These are phyloP conservation scores for Phylloporus arenicola DNA, from an alignment of 768 basidiomycete genomes.

Conservation along the genomic window DNA sequence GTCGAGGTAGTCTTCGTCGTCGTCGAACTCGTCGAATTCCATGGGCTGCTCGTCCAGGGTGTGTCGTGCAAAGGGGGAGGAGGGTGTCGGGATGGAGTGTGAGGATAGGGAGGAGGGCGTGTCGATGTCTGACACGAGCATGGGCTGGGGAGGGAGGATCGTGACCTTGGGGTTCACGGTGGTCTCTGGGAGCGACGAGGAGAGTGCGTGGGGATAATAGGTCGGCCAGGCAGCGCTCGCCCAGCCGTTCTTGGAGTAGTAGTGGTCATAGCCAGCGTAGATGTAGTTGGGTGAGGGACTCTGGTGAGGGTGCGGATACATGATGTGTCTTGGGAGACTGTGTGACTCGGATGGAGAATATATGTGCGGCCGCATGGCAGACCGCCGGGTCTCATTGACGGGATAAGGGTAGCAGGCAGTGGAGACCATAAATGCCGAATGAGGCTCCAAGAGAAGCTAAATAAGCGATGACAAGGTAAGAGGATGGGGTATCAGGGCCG, in stretches of 20 bases:
- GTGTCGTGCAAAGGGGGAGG: conserved; percentile 25
- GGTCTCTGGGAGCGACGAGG: conserved; percentile 12
- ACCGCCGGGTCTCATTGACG: conserved; percentile 20
- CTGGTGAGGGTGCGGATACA: conserved; percentile 24
- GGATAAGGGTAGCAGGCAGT: conserved; percentile 26
- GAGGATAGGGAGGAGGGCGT: conserved; percentile 31
- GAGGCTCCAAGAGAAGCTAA: conserved; percentile 12
- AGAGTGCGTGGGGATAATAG: conserved; percentile 11
- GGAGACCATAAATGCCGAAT: conserved; percentile 31
- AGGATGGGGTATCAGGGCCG: conserved; percentile 28
- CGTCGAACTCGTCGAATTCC: conserved; percentile 32
- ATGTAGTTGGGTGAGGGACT: conserved; percentile 20
- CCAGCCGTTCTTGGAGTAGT: conserved; percentile 21
- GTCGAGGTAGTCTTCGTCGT: conserved; percentile 28
- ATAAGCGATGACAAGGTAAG: conserved; percentile 16
- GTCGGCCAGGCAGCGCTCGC: conserved; percentile 16
- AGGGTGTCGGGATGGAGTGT: conserved; percentile 28
- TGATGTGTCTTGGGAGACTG: conserved; percentile 15
- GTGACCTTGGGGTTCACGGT: conserved; percentile 27
- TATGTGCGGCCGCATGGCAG: conserved; percentile 27
- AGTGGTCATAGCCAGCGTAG: conserved; percentile 21
- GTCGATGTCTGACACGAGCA: conserved; percentile 23
- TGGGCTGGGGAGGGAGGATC: conserved; percentile 20
- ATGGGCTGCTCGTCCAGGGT: conserved; percentile 14
- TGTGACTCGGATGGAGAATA: conserved; percentile 26